Percentiles rank a stretch among this genome's conserved stretches.
Evolutionary conservation across 2,329 filamentous ascomycete species (phyloP).

Genomic region (Ophiostoma ips): DNA sequence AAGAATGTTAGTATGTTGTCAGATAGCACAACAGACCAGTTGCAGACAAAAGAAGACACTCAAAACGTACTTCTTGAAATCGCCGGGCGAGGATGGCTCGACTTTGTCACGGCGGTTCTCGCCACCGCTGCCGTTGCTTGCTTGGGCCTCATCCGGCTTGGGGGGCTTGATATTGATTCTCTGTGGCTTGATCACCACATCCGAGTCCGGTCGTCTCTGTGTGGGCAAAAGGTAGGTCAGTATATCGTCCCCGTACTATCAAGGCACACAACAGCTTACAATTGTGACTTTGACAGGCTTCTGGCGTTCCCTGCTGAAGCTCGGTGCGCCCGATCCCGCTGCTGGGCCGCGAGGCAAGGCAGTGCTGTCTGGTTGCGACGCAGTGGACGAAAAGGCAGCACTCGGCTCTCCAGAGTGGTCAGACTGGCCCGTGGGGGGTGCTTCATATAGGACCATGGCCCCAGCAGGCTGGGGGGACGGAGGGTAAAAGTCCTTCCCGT

Average conservation of each 20-base stretch:
- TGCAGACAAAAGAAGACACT: background rate
- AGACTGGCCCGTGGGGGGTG: background rate
- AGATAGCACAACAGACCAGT: background rate
- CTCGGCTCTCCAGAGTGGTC: background rate
- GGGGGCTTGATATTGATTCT: background rate
- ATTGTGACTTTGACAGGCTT: slow-evolving; percentile 13
- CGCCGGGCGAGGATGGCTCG: background rate
- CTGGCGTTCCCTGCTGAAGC: background rate
- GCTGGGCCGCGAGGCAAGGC: background rate
- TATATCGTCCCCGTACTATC: too few relatives aligned
- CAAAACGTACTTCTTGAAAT: background rate
- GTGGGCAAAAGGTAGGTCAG: background rate
- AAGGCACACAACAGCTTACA: slow-evolving; percentile 3
- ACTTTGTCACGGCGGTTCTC: background rate
- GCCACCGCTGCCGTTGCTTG: background rate
- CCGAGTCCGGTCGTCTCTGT: slow-evolving; percentile 6
- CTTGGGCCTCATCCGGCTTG: background rate
- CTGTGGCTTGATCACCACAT: background rate
- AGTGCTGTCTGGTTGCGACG: background rate
- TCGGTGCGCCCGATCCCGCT: background rate
- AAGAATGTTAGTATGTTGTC: background rate
- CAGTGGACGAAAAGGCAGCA: background rate
- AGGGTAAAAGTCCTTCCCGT: slow-evolving; percentile 51
- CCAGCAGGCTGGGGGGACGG: slow-evolving; percentile 29
- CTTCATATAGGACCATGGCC: background rate